Evolutionary conservation across 257 asterid genomes (phyloP), one percentile per base, ranked within the genome.

Genomic region (Coffea canephora): DNA sequence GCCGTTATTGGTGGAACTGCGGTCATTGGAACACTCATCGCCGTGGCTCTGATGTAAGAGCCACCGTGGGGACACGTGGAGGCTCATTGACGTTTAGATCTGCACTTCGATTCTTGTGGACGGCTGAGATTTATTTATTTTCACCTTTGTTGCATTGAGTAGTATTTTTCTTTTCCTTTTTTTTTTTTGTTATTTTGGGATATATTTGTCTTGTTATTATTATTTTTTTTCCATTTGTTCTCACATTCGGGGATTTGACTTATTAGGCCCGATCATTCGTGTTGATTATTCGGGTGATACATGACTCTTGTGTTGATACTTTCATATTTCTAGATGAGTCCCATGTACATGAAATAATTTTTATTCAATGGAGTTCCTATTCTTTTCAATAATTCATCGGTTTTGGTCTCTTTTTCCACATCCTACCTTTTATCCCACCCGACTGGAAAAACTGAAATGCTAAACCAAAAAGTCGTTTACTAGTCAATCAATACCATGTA

Each of bases 1-100:
- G 91, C 88, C 0, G 86, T 85, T 66, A n/a, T 92, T 46, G 90
- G 96, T 71, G 90, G 94, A 79, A 87, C 92, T 77, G 92, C 89
- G 23, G 74, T 91, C 46, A 73, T 89, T 77, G 94, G 89, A 25
- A 85, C 89, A 8, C 79, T 92, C 66, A 83, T 91, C 0, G 94
- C 93, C 72, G 86, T 88, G 80, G 90, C 94, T 21, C 77, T 91
- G 86, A 83, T 91, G 88, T 92, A 88, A 79, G 19, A 78, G 49
- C 34, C 87, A 81, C 34, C 87, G 87, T 83, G 71, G 59, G 19
- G 5, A 52, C 86, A 84, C 87, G 89, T 85, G 93, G 84, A 25
- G 74, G 68, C 8, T 39, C 50, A 76, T 21, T 70, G 75, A 80
- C 81, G 57, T 48, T 19, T 78, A 52, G 85, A 82, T 82, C 76